Evolutionary conservation across 192 early-diverging fungal genomes (phyloP), one percentile per base, ranked within the genome.

Genomic region (Podochytrium sp.): DNA sequence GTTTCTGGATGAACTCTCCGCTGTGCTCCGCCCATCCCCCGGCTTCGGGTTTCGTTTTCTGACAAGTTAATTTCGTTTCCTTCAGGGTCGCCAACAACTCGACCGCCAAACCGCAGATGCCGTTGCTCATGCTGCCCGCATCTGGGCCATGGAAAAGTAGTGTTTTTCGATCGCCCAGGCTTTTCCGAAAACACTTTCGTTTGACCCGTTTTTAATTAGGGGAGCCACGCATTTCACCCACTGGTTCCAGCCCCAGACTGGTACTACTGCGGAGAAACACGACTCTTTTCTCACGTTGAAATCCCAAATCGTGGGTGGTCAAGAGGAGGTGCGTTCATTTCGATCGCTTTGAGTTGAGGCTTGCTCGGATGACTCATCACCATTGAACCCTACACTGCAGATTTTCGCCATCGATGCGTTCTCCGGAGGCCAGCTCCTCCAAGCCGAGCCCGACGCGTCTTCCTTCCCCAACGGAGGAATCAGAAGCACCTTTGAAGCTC

Each of bases 161-260:
- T n/a, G n/a, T n/a, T n/a, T n/a, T n/a, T n/a, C n/a, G n/a, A n/a
- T n/a, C n/a, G n/a, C n/a, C n/a, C n/a, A n/a, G n/a, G n/a, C n/a
- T n/a, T n/a, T n/a, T n/a, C n/a, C n/a, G n/a, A n/a, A n/a, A n/a
- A n/a, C n/a, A n/a, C n/a, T n/a, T n/a, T n/a, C n/a, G n/a, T n/a
- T n/a, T n/a, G n/a, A n/a, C n/a, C n/a, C n/a, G n/a, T n/a, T n/a
- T n/a, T n/a, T n/a, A n/a, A n/a, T n/a, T 51, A 91, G 91, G 77
- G 95, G 95, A 50, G 94, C 96, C 58, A 97, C 96, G 47, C 98
- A 99, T 88, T 99, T 96, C 79, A 98, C 96, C 43, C 98, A 99
- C 86, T 98, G 96, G 96, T 99, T 99, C 92, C 98, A 99, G 88
- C 98, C 98, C 76, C 94, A 97, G 87, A 99, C 96, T 16, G 98